A percentile compares a stretch with the other conserved stretches of the same genome.
Conservation (phyloP, 2,329 filamentous ascomycete genomes). For the Xenoacremonium recifei region DNA sequence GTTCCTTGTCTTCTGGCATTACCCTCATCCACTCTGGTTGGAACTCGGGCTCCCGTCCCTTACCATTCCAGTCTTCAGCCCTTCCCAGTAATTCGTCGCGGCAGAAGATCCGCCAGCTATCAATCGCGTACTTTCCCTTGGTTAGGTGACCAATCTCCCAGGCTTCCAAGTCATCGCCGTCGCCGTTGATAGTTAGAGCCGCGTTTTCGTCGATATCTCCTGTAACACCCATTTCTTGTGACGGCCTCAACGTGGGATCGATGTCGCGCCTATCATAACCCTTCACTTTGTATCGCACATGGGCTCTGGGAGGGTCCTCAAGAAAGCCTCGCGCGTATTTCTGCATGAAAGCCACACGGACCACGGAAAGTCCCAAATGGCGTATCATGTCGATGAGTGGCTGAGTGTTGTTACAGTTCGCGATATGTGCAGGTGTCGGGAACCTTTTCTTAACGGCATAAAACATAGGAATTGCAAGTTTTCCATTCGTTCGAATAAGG, state of each 20-base stretch:
- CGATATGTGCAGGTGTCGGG: slow-evolving; percentile 63
- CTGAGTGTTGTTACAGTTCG: slow-evolving; percentile 43
- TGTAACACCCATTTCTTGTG: neutral
- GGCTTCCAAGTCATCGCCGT: slow-evolving; percentile 36
- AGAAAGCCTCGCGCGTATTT: slow-evolving; percentile 70
- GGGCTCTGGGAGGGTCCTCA: slow-evolving; percentile 57
- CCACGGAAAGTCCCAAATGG: slow-evolving; percentile 68
- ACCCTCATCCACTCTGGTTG: slow-evolving; percentile 92
- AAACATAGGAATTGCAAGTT: slow-evolving; percentile 73
- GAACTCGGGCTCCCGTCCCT: slow-evolving; percentile 51
- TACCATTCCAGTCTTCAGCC: slow-evolving; percentile 65
- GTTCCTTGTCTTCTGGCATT: slow-evolving; percentile 78
- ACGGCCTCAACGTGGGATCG: slow-evolving; percentile 9
- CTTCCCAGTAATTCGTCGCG: slow-evolving; percentile 71
- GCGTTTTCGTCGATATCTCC: neutral
- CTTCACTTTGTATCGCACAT: slow-evolving; percentile 52
- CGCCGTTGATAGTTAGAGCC: slow-evolving; percentile 2
- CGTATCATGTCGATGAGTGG: slow-evolving; percentile 63
- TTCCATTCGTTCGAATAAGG: slow-evolving; percentile 76
- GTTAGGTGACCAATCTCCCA: slow-evolving; percentile 90
- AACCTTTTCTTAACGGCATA: slow-evolving; percentile 66
- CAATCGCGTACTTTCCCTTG: slow-evolving; percentile 77
- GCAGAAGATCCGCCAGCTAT: slow-evolving; percentile 94
- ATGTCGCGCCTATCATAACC: slow-evolving; percentile 43
- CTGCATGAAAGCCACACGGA: slow-evolving; percentile 67